Base-by-base conservation (phyloP, 768 basidiomycete species). In the Fomitopsis serialis region DNA sequence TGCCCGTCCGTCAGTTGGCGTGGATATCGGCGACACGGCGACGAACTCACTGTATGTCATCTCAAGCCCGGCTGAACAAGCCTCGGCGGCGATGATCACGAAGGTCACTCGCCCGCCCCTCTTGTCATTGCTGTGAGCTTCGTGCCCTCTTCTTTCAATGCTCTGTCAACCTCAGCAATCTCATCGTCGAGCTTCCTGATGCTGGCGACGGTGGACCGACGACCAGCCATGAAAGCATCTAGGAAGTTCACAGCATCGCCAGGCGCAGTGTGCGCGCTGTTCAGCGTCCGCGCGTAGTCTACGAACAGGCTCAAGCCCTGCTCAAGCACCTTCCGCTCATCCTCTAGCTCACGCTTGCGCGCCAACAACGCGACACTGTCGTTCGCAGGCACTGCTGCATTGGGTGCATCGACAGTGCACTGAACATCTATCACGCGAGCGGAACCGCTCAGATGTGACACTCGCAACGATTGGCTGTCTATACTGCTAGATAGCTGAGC, bases 401-500 rank as follows among this genome's bases (percentile, higher is more conserved):
- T 59, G 56, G 56, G 72, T 70, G 23, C 71, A 51, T 17, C 71
- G 29, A 72, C 59, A 22, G 72, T 77, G 64, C 77, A 80, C n/a
- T 78, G 74, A 34, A 83, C 77, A 63, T 83, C 82, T 55, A 77
- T 74, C 10, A 85, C 69, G 54, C 77, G 76, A 5, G 76, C 75
- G 24, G 70, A 66, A 3, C 70, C 72, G 11, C 49, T 45, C 11
- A 80, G 67, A 2, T 78, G 78, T 45, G 78, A 76, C 17, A 84
- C 75, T 36, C 83, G 72, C 42, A 80, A 70, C 19, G 79, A 79
- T 23, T 79, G 70, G 1, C 73, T 72, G 60, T 82, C 78, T 51
- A 84, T 75, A 27, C 63, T 68, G 58, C 73, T 72, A 7, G 83
- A 72, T 7, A 85, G 70, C n/a, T 71, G 70, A 25, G 58, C 66